A percentile compares a stretch with the other conserved stretches of the same genome.
Evolutionary conservation across 768 basidiomycete genomes (phyloP).

Genomic region (Pisolithus tinctorius): DNA sequence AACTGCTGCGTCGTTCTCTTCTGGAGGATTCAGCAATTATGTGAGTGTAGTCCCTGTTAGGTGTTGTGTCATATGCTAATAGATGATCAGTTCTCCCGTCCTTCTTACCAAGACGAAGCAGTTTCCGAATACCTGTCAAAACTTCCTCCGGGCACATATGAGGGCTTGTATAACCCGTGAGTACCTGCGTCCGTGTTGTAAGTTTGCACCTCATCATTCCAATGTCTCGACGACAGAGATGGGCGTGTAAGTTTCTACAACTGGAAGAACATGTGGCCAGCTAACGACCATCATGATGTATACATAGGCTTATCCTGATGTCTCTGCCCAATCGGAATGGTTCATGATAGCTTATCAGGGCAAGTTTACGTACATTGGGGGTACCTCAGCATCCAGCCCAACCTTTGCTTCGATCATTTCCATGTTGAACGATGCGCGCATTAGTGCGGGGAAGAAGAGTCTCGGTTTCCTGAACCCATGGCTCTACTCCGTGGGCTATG

Average conservation of each 20-base stretch:
- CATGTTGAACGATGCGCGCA: conserved; percentile 58
- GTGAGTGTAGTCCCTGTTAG: conserved; percentile 28
- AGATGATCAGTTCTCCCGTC: conserved; percentile 40
- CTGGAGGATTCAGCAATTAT: conserved; percentile 69
- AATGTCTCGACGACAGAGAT: conserved; percentile 20
- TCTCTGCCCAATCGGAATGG: conserved; percentile 48
- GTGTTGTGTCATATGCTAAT: background rate
- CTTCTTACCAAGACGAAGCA: conserved; percentile 43
- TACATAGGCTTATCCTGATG: conserved; percentile 54
- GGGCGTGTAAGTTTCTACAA: conserved; percentile 42
- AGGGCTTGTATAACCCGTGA: conserved; percentile 56
- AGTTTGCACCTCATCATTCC: background rate
- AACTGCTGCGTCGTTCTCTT: conserved; percentile 52
- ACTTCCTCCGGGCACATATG: conserved; percentile 43
- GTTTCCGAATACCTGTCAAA: conserved; percentile 39
- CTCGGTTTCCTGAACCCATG: conserved; percentile 68
- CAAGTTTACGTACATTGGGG: conserved; percentile 34
- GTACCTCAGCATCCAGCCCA: conserved; percentile 63
- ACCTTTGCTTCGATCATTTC: conserved; percentile 59
- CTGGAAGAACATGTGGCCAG: background rate
- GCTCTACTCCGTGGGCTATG: conserved; percentile 35
- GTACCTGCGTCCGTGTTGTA: conserved; percentile 10
- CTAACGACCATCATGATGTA: background rate
- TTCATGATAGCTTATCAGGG: conserved; percentile 47
- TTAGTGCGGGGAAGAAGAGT: conserved; percentile 33